Evolutionary conservation across 2,329 filamentous ascomycete species (phyloP), one percentile per base, ranked within the genome.

Genomic region (Colletotrichum destructivum): DNA sequence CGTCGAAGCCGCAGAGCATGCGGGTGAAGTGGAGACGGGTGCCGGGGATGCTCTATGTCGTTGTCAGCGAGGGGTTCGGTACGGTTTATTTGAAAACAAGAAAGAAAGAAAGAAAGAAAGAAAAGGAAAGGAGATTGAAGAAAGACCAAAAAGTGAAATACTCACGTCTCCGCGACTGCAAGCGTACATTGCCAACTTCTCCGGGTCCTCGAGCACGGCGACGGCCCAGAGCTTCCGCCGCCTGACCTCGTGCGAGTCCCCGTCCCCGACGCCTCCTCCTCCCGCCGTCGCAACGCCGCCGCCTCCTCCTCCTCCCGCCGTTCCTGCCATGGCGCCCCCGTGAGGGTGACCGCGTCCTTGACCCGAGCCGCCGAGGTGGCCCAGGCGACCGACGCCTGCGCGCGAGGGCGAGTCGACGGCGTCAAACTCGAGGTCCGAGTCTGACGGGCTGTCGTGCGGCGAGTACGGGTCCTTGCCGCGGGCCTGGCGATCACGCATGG

Each of bases 141-240:
- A 23, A 31, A 62, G 54, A 40, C 46, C 47, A 23, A 44, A 70
- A 54, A 35, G 60, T 16, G 42, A 59, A 62, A 7, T 11, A 83
- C 87, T 75, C 77, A 91, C 90, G 75, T 90, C 86, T 42, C 84
- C 84, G 40, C 83, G 83, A 73, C 85, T 85, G 74, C 87, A 84
- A 2, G 90, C 87, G 52, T 89, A 85, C 82, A 89, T 89, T 84
- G 90, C 88, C 59, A 92, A 80, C 67, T 88, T 80, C 76, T 91
- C 89, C 0, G 89, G 89, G 35, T 79, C 85, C 73, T 89, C 87
- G 2, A 92, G 84, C 49, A 91, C 84, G 13, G 85, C 81, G 23
- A 86, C 81, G 15, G 89, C 89, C 73, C 85, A 83, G 55, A 85
- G 82, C 16, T 85, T 84, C 4, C 82, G 80, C 73, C 89, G 85